Conservation (phyloP, 345 rosid genomes). For the Lepidium africanum region DNA sequence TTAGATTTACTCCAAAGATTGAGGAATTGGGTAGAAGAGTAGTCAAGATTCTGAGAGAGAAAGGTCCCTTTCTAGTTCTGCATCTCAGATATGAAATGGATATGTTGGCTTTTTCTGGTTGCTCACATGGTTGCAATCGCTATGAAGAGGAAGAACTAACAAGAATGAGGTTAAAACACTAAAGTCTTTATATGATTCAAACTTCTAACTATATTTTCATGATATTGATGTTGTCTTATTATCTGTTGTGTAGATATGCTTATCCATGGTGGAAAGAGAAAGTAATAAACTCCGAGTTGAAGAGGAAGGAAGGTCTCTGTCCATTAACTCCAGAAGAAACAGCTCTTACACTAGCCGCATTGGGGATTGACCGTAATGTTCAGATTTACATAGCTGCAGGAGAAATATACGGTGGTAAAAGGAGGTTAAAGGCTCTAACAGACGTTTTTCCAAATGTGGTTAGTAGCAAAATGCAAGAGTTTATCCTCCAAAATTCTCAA, state of each 20-base stretch:
- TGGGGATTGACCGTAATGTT: conserved; percentile 62
- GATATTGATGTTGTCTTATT: neutral
- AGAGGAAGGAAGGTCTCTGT: conserved; percentile 80
- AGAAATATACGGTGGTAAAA: conserved; percentile 69
- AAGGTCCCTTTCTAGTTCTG: conserved; percentile 84
- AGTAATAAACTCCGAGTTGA: conserved; percentile 67
- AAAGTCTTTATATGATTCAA: neutral
- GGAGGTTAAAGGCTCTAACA: conserved; percentile 65
- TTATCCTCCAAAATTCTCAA: neutral
- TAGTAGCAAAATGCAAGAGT: conserved; percentile 23
- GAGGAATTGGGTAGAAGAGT: conserved; percentile 88
- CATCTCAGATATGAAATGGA: conserved; percentile 99
- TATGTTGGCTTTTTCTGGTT: conserved; percentile 98
- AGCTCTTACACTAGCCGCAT: conserved; percentile 59
- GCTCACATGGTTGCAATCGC: conserved; percentile 80
- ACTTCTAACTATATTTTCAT: neutral
- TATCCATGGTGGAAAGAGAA: conserved; percentile 97
- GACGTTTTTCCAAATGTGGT: conserved; percentile 69
- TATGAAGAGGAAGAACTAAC: conserved; percentile 92
- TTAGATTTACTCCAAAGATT: conserved; percentile 85
- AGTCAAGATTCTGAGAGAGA: conserved; percentile 61
- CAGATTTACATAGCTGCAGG: conserved; percentile 85
- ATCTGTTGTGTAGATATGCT: conserved; percentile 52
- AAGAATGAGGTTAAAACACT: conserved; percentile 67
- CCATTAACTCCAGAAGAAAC: conserved; percentile 92